Conservation (phyloP, 2,329 filamentous ascomycete genomes). For the Diaporthe sp. region DNA sequence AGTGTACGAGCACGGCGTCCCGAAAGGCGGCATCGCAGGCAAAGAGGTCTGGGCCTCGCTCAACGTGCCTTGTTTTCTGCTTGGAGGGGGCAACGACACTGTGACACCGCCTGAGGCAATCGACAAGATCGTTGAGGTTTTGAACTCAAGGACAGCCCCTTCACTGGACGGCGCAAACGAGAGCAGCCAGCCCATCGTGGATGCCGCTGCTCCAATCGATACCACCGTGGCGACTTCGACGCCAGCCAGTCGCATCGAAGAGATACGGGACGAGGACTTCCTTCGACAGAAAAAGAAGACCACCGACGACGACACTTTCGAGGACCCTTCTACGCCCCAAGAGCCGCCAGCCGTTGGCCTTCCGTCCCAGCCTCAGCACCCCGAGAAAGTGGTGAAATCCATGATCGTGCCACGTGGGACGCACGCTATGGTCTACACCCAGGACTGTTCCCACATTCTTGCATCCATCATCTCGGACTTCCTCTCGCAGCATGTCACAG, state of each 20-base stretch:
- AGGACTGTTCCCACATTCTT: constrained; percentile 80
- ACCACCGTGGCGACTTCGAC: constrained; percentile 48
- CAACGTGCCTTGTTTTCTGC: constrained; percentile 80
- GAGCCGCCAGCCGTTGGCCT: constrained; percentile 57
- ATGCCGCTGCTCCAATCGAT: constrained; percentile 64
- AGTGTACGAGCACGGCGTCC: constrained; percentile 64
- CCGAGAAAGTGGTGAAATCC: constrained; percentile 73
- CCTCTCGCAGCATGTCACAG: constrained; percentile 79
- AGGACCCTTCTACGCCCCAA: constrained; percentile 62
- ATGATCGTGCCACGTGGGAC: constrained; percentile 81
- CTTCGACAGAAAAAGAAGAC: constrained; percentile 41
- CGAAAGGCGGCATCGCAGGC: constrained; percentile 77
- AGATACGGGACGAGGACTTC: constrained; percentile 57
- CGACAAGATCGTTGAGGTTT: constrained; percentile 70
- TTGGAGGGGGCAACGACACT: constrained; percentile 82
- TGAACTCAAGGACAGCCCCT: constrained; percentile 49
- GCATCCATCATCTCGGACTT: constrained; percentile 89
- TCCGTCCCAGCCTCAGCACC: constrained; percentile 63
- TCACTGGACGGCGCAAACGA: constrained; percentile 38
- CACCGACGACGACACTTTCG: constrained; percentile 51
- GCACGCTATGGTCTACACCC: constrained; percentile 87
- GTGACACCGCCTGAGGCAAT: constrained; percentile 82
- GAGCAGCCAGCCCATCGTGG: constrained; percentile 53
- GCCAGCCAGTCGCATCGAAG: constrained; percentile 52
- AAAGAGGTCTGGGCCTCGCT: constrained; percentile 80